These are phyloP conservation scores for Monosporozyma aerobia DNA, from an alignment of 805 yeast species.

Conservation along the genomic window DNA sequence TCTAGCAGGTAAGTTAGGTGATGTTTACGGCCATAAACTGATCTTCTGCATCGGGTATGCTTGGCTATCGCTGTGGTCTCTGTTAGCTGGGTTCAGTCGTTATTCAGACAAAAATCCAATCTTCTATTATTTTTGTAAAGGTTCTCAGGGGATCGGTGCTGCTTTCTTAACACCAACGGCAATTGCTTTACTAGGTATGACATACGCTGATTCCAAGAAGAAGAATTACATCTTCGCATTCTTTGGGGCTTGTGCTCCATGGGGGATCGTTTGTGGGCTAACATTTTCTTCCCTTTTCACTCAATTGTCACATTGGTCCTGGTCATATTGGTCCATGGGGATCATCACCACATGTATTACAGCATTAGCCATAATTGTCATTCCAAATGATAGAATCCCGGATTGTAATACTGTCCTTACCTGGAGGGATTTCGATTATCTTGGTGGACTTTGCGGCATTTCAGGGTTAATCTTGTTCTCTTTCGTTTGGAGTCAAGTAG, in stretches of 20 bases:
- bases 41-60: slow-evolving; percentile 45
- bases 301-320: slow-evolving; percentile 47
- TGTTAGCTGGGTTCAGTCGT: slow-evolving; percentile 47
- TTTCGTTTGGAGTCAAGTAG: slow-evolving; percentile 60
- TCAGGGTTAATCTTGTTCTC: slow-evolving; percentile 47
- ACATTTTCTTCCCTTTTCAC: slow-evolving; percentile 39
- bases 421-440: slow-evolving; percentile 25
- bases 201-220: slow-evolving; percentile 27
- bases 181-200: slow-evolving; percentile 41
- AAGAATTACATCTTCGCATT: slow-evolving; percentile 48
- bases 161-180: slow-evolving; percentile 52
- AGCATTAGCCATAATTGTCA: slow-evolving; percentile 26
- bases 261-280: slow-evolving; percentile 50
- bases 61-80: slow-evolving; percentile 50
- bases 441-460: slow-evolving; percentile 44
- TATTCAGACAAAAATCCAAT: slow-evolving; percentile 13
- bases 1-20: slow-evolving; percentile 62
- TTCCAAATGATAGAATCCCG: slow-evolving; percentile 12
- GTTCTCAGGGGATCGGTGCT: slow-evolving; percentile 57
- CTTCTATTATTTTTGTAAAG: slow-evolving; percentile 35
- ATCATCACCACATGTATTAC: slow-evolving; percentile 33
- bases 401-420: background rate
- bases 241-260: slow-evolving; percentile 55
- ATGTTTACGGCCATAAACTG: slow-evolving; percentile 51
- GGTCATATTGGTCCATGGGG: slow-evolving; percentile 45